These are phyloP conservation scores for Hypoxylon sp. DNA, from an alignment of 2,329 filamentous ascomycete genomes.

Conservation along the genomic window DNA sequence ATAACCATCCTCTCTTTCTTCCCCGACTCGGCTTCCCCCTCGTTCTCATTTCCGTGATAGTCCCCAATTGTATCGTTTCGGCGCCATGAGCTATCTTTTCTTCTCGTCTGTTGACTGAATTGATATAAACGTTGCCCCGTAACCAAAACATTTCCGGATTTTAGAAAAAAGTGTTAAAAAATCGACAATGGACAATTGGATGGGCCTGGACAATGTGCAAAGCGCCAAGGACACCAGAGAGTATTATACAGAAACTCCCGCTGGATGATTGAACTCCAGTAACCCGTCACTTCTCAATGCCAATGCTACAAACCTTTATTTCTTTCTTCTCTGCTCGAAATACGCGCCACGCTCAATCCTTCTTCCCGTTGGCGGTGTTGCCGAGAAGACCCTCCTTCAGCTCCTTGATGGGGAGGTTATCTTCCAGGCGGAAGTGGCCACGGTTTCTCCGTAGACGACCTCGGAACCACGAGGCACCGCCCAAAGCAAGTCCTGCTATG, in stretches of 20 bases:
- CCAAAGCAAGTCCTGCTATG: conserved; percentile 67
- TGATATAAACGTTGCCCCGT: conserved; percentile 39
- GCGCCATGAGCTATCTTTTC: conserved; percentile 29
- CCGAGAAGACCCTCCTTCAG: conserved; percentile 75
- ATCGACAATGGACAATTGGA: conserved; percentile 31
- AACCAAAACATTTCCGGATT: conserved; percentile 34
- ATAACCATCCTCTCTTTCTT: conserved; percentile 27
- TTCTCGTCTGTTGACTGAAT: conserved; percentile 9
- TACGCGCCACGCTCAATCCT: conserved; percentile 54
- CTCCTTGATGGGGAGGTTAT: conserved; percentile 62
- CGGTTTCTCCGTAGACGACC: conserved; percentile 66
- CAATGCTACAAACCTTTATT: conserved; percentile 30
- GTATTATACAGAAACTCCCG: conserved; percentile 51
- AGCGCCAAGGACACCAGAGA: conserved; percentile 43
- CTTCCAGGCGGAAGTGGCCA: conserved; percentile 72
- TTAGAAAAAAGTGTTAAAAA: conserved; percentile 22
- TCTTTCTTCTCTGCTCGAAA: conserved; percentile 18
- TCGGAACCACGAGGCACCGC: conserved; percentile 64
- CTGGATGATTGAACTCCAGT: conserved; percentile 41
- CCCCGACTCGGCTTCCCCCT: conserved; percentile 6
- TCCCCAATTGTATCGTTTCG: conserved; percentile 29
- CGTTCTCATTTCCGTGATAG: conserved; percentile 28
- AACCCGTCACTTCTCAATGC: conserved; percentile 37
- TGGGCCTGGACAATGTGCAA: conserved; percentile 41
- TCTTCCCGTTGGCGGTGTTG: conserved; percentile 63